These are phyloP conservation scores for Dendrobium chrysotoxum DNA, from an alignment of 106 monocot species.

Conservation along the genomic window DNA sequence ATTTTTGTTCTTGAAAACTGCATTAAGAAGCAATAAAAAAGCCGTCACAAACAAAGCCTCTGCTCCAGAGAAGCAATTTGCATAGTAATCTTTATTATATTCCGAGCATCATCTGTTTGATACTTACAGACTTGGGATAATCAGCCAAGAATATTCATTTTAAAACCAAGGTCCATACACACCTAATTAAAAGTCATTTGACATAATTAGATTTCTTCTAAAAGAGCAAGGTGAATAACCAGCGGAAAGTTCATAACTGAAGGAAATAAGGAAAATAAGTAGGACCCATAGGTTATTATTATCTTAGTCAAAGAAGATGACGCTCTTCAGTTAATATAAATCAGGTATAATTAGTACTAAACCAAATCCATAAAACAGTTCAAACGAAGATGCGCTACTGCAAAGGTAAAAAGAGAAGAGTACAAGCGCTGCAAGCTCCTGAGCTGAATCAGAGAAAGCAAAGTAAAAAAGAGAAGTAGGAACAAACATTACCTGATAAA, in stretches of 20 bases:
- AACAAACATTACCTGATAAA: slow-evolving; percentile 1
- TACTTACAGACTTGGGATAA: no score
- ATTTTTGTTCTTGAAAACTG: no score
- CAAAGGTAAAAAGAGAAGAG: slow-evolving; percentile 4
- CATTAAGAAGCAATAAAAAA: no score
- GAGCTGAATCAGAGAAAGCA: neutral
- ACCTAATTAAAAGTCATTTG: no score
- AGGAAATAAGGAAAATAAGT: neutral
- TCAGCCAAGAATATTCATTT: no score
- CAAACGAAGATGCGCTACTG: neutral
- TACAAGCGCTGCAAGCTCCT: no score
- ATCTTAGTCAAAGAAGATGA: no score
- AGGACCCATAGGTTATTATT: neutral
- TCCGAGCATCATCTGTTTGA: no score
- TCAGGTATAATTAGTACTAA: neutral
- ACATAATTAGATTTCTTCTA: neutral
- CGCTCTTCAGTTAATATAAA: neutral
- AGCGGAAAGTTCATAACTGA: neutral
- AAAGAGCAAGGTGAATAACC: neutral
- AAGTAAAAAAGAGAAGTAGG: neutral
- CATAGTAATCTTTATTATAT: no score
- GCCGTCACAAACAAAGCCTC: no score
- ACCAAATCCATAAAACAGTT: neutral
- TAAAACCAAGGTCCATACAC: no score
- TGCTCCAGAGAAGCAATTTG: no score